Base-by-base conservation (phyloP, 176 grass and related monocot genomes). In the Leersia perrieri region DNA sequence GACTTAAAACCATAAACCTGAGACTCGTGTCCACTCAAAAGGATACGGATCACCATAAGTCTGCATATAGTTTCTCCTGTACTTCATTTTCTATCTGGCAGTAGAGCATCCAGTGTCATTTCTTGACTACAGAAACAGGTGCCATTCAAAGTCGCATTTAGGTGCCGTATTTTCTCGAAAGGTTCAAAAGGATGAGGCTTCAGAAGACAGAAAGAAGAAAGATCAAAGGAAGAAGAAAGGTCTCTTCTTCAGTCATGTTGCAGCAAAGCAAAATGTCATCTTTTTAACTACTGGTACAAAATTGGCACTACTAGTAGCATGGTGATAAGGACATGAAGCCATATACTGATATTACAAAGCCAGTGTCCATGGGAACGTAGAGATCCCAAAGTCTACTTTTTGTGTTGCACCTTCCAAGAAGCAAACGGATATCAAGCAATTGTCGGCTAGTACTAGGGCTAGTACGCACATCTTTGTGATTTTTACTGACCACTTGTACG, bases 181-280 rank as follows among this genome's bases (percentile, higher is more conserved):
- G 78, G 58, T 86, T 86, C 66, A 60, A 77, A 85, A 49, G 60
- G 88, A 68, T 38, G 12, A 31, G 38, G 66, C 67, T 45, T 82
- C 42, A 18, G 77, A 60, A 77, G 60, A 66, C 73, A 82, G 58
- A 77, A 85, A 60, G 57, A 12, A 22, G 55, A 81, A 64, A 64
- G 3, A 34, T 53, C 27, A 23, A 7, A 53, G 0, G 53, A 27
- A 11, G 51, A 23, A 45, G 35, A 76, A 31, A 40, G 30, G 28
- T 63, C 72, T 32, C 28, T 80, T 36, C 67, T 88, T 39, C n/a
- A n/a, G 33, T 33, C 8, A 34, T 28, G 51, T 3, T 28, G 33
- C 49, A 36, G 27, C 72, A 60, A 38, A n/a, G 27, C 18, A 18
- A n/a, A n/a, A 39, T 15, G 28, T 25, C 44, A 55, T 57, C 27